Percentiles rank a stretch among this genome's conserved stretches.
phyloP scores from a whole-genome alignment of 2,329 filamentous ascomycete species.

The Pseudofabraea citricarpa region DNA sequence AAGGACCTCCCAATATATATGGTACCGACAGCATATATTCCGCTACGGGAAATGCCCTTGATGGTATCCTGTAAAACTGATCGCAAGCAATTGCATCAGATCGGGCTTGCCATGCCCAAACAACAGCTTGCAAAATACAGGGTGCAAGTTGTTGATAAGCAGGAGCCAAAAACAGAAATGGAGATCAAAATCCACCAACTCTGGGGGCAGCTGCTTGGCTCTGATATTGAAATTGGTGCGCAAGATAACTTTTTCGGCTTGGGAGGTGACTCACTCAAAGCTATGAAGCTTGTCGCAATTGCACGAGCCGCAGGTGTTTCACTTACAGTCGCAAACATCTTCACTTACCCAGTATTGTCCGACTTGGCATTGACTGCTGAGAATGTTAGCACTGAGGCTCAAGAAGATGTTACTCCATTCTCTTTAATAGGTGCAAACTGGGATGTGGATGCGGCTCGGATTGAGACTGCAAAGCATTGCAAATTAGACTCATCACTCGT shows the following conservation, averaged over 20 bases:
- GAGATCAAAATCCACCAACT: slow-evolving; percentile 34
- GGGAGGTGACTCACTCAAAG: slow-evolving; percentile 28
- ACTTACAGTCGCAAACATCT: slow-evolving; percentile 35
- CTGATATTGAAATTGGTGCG: slow-evolving; percentile 35
- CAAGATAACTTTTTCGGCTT: slow-evolving; percentile 28
- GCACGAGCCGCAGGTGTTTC: slow-evolving; percentile 17
- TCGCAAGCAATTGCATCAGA: not conserved
- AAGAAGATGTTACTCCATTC: not conserved
- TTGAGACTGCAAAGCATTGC: not conserved
- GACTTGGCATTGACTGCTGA: slow-evolving; percentile 3
- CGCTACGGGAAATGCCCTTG: not conserved
- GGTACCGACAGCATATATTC: not conserved
- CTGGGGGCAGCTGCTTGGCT: slow-evolving; percentile 43
- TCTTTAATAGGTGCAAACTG: not conserved
- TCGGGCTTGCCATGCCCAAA: not conserved
- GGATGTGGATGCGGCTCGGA: not conserved
- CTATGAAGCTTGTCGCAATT: slow-evolving; percentile 38
- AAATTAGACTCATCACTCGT: slow-evolving; percentile 6
- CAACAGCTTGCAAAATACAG: not conserved
- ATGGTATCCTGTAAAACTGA: not conserved
- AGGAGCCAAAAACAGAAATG: not conserved
- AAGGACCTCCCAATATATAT: not conserved
- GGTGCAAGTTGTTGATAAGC: not conserved
- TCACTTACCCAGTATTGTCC: slow-evolving; percentile 24
- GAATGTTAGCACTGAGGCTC: not conserved